Conservation (phyloP, 495 filamentous ascomycete genomes). For the Trichoderma reesei region DNA sequence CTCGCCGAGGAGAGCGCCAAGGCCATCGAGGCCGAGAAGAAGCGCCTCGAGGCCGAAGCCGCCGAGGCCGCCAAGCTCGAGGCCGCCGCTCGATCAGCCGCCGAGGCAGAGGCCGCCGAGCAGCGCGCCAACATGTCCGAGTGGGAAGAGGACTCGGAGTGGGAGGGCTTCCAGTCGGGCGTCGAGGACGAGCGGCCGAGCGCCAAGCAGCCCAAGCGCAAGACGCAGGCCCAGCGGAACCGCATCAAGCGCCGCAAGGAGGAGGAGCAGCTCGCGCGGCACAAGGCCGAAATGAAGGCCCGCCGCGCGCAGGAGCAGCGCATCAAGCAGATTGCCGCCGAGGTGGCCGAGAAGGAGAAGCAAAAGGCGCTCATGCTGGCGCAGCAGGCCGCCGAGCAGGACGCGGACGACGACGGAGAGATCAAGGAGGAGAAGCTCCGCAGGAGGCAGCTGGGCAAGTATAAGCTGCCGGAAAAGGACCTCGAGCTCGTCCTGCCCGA, state of each 20-base stretch:
- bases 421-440: conserved; percentile 57
- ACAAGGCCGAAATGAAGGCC: conserved; percentile 61
- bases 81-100: conserved; percentile 43
- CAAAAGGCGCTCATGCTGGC: conserved; percentile 27
- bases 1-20: conserved; percentile 63
- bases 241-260: conserved; percentile 80
- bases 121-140: conserved; percentile 58
- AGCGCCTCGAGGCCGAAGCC: conserved; percentile 57
- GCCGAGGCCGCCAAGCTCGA: conserved; percentile 47
- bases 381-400: conserved; percentile 21
- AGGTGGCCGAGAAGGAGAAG: conserved; percentile 49
- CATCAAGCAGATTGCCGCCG: conserved; percentile 54
- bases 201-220: conserved; percentile 66
- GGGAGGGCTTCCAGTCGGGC: conserved; percentile 71
- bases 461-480: conserved; percentile 63
- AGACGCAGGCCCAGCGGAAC: conserved; percentile 78
- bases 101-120: conserved; percentile 52
- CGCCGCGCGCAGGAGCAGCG: conserved; percentile 56
- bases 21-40: conserved; percentile 70
- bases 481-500: conserved; percentile 87
- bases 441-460: conserved; percentile 66
- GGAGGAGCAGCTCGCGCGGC: conserved; percentile 59
- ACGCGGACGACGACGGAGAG: conserved; percentile 34
- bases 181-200: conserved; percentile 53
- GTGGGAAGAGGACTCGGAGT: conserved; percentile 76